phyloP scores from a whole-genome alignment of 192 early-diverging fungal species.

The Mortierella claussenii region DNA sequence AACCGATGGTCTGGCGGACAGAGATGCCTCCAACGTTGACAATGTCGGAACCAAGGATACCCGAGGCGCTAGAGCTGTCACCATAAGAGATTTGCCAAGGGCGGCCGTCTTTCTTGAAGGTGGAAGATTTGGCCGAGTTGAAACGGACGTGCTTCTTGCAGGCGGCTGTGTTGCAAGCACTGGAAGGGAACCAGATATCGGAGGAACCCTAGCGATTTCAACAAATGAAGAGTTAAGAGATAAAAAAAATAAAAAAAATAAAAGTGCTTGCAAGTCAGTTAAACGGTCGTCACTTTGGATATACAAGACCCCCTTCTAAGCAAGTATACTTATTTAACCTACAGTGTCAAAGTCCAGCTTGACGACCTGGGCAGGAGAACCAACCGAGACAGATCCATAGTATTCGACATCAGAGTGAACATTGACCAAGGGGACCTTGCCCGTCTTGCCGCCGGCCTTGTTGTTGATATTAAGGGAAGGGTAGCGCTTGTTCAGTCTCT shows the following conservation, averaged over 20 bases:
- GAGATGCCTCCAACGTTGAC: conserved; percentile 69
- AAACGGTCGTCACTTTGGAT: neutral
- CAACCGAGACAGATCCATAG: conserved; percentile 68
- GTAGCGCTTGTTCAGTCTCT: conserved; percentile 20
- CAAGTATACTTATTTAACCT: neutral
- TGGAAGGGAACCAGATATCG: conserved; percentile 69
- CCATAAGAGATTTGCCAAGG: conserved; percentile 74
- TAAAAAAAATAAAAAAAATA: no score
- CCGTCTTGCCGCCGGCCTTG: conserved; percentile 4
- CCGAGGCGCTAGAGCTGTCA: conserved; percentile 64
- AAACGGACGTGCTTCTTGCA: conserved; percentile 63
- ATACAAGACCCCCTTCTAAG: neutral
- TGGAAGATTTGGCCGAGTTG: conserved; percentile 56
- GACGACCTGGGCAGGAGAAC: conserved; percentile 70
- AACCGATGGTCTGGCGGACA: conserved; percentile 69
- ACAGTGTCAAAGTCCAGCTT: conserved; percentile 67
- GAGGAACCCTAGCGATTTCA: conserved; percentile 56
- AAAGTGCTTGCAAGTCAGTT: neutral
- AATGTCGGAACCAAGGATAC: conserved; percentile 60
- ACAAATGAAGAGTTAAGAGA: neutral
- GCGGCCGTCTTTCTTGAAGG: conserved; percentile 66
- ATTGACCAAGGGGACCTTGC: conserved; percentile 40
- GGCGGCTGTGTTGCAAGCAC: conserved; percentile 53
- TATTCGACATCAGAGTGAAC: conserved; percentile 63
- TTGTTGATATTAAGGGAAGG: conserved; percentile 15